phyloP scores from a whole-genome alignment of 1,284 basidiomycete genomes.

The Athelia psychrophila region DNA sequence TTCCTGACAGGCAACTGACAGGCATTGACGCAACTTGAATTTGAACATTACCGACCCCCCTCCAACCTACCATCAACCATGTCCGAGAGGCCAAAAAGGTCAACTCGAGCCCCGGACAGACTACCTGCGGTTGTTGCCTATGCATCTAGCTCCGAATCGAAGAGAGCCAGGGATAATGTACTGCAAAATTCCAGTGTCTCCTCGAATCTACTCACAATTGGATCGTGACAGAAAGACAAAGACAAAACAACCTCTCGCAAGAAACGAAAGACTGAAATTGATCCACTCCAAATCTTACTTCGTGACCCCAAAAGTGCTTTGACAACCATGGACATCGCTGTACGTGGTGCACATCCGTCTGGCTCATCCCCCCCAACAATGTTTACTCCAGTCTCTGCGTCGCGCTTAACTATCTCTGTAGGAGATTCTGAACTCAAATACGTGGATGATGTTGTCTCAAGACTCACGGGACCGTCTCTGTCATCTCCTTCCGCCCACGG shows the following conservation, averaged over 20 bases:
- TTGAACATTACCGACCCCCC: background rate
- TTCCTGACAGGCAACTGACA: too few species aligned
- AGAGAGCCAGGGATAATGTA: background rate
- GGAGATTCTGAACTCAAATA: slow-evolving; percentile 49
- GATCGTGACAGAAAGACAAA: background rate
- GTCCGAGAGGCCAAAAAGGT: background rate
- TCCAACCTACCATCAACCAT: background rate
- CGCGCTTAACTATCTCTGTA: slow-evolving; percentile 16
- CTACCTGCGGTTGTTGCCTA: background rate
- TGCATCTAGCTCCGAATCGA: too few species aligned
- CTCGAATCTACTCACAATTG: background rate
- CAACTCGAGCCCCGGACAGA: background rate
- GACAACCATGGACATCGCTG: slow-evolving; percentile 47
- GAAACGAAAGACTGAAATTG: background rate
- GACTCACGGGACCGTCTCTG: slow-evolving; percentile 40
- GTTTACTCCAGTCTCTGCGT: background rate
- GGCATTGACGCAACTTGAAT: too few species aligned
- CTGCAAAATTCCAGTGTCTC: background rate
- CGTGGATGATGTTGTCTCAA: slow-evolving; percentile 46
- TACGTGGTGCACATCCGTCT: slow-evolving; percentile 27
- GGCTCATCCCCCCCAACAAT: background rate
- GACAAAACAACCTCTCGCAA: background rate
- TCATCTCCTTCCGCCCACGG: slow-evolving; percentile 47
- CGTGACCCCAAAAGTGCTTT: slow-evolving; percentile 50
- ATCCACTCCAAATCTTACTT: slow-evolving; percentile 32